Base-by-base conservation (phyloP, 2,329 filamentous ascomycete genomes). In the Xylogone sp. region DNA sequence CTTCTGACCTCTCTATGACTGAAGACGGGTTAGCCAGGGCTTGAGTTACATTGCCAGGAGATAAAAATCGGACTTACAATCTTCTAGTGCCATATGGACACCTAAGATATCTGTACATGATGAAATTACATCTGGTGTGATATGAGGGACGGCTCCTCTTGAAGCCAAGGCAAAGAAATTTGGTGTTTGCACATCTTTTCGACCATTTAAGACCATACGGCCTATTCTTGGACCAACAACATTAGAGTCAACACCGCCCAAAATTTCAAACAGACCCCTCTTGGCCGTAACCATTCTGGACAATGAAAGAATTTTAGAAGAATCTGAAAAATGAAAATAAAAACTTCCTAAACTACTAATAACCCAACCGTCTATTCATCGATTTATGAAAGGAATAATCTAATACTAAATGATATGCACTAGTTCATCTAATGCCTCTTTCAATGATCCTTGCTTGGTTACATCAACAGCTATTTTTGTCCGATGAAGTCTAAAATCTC, bases 61-160 rank as follows among this genome's bases (percentile, higher is more conserved):
- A 39, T 16, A 16, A 18, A 39, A 13, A 39, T 22, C 69, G 3
- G 13, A 70, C 88, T 70, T 77, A 97, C 94, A 97, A 69, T 99
- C 94, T 75, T 99, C 94, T 22, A 97, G 73, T 1, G 87, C 89
- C 63, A 94, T 75, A 66, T 96, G 96, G 2, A 89, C 77, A 21
- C 87, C 88, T 22, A 75, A 74, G 53, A 95, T 75, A 4, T 78
- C 67, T 1, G 85, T 84, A 62, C 87, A 76, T 50, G 82, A 84
- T 42, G 71, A 68, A 58, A 94, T 75, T 55, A 87, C 87, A 73
- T 99, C 94, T 39, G 91, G 92, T 2, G 92, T 88, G 57, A 99
- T 72, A 71, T 99, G 94, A 48, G 94, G 91, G 31, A 97, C 75
- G 1, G 82, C 82, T 20, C 94, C 94, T 62, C 94, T 82, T 29